Evolutionary conservation across 495 filamentous ascomycete species (phyloP).

Genomic region (Aspergillus funiculosus): DNA sequence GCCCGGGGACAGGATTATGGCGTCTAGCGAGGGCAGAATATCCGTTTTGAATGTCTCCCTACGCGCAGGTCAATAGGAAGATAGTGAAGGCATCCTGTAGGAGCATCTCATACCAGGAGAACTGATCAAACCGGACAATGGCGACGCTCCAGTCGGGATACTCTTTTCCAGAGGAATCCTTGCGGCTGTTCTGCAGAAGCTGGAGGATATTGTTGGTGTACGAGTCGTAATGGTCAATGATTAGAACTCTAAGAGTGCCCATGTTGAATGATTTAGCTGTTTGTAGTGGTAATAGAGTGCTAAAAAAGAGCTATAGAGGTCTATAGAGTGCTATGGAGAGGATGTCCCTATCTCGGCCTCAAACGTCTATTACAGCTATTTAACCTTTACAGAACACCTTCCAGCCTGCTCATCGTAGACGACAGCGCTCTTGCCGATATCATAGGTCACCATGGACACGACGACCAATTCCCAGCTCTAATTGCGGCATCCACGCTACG

Average conservation of each 20-base stretch:
- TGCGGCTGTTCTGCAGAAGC: neutral
- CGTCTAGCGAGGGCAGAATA: conserved; percentile 2
- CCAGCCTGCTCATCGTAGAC: too few relatives aligned
- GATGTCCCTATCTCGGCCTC: neutral
- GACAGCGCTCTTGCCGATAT: too few relatives aligned
- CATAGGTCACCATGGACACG: too few relatives aligned
- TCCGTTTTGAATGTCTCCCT: conserved; percentile 1
- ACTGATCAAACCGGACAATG: conserved; percentile 7
- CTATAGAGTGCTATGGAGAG: too few relatives aligned
- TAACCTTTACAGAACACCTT: too few relatives aligned
- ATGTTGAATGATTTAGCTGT: neutral
- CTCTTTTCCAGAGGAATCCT: neutral
- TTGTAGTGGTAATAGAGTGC: neutral
- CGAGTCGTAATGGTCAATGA: conserved; percentile 7
- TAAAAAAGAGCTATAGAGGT: too few relatives aligned
- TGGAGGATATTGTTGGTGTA: conserved; percentile 8
- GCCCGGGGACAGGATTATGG: conserved; percentile 3
- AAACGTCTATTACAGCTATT: neutral
- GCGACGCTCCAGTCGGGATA: conserved; percentile 8
- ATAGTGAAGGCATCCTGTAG: neutral
- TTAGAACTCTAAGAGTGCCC: conserved; percentile 4
- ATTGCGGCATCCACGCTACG: neutral
- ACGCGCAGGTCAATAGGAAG: neutral
- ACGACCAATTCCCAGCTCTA: neutral
- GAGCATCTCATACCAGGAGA: neutral